These are phyloP conservation scores for Fusarium tupiense DNA, from an alignment of 2,329 filamentous ascomycete species.

Conservation along the genomic window DNA sequence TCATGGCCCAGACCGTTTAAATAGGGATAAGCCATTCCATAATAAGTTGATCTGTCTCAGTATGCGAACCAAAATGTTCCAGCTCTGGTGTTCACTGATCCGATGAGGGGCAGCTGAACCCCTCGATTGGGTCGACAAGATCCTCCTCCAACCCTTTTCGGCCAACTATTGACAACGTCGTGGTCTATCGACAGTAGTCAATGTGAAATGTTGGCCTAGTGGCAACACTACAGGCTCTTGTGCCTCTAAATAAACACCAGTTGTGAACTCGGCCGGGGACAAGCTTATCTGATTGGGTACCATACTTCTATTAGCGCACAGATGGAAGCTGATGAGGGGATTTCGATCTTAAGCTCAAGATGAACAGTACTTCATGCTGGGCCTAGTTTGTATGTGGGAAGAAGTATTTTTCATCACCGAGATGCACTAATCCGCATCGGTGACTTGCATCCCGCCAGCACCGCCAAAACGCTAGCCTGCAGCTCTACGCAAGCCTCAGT, in stretches of 20 bases:
- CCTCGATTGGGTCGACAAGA: not conserved
- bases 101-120: not conserved
- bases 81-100: not conserved
- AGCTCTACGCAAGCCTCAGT: not conserved
- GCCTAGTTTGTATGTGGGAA: not conserved
- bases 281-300: not conserved
- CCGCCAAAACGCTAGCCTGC: not conserved
- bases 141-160: not conserved
- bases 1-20: not conserved
- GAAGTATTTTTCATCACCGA: not conserved
- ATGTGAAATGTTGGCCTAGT: not conserved
- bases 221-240: not conserved
- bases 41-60: not conserved
- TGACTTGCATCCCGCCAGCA: not conserved
- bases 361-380: accelerated
- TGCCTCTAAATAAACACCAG: no score
- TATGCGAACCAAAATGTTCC: not conserved
- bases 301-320: not conserved
- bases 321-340: not conserved
- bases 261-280: accelerated
- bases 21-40: not conserved
- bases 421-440: not conserved
- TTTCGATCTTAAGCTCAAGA: no score
- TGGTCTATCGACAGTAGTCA: not conserved
- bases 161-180: not conserved